Percentiles rank a stretch among this genome's conserved stretches.
Evolutionary conservation across 2,329 filamentous ascomycete species (phyloP).

Genomic region (Pseudocercospora pini-densiflorae): DNA sequence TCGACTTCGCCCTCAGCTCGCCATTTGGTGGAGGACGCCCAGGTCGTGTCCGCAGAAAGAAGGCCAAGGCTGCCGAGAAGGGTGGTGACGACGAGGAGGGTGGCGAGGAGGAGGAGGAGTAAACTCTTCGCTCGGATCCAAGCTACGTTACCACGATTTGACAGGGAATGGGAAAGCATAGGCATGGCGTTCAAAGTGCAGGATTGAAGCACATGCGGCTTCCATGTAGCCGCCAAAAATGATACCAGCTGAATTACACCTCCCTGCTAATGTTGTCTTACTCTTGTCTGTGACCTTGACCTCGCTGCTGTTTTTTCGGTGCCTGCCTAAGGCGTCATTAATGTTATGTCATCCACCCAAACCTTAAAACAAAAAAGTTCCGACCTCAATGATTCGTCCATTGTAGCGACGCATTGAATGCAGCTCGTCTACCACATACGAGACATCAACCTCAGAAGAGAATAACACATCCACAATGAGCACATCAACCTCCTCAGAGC

Average conservation of each 20-base stretch:
- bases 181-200: slow-evolving; percentile 26
- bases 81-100: slow-evolving; percentile 79
- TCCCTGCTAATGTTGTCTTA: slow-evolving; percentile 10
- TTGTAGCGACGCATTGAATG: not conserved
- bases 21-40: slow-evolving; percentile 97
- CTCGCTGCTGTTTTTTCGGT: not conserved
- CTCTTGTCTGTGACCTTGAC: not conserved
- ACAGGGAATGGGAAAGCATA: slow-evolving; percentile 27
- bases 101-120: slow-evolving; percentile 72
- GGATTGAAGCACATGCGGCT: slow-evolving; percentile 17
- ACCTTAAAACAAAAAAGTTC: slow-evolving; percentile 3
- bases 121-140: slow-evolving; percentile 30
- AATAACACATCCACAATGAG: not conserved
- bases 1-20: slow-evolving; percentile 97
- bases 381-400: slow-evolving; percentile 6
- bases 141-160: slow-evolving; percentile 27
- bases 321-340: not conserved
- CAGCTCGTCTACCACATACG: not conserved
- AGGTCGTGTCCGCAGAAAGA: slow-evolving; percentile 99
- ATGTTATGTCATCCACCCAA: not conserved
- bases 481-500: slow-evolving; percentile 8
- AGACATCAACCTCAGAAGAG: not conserved
- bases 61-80: slow-evolving; percentile 94
- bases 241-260: slow-evolving; percentile 18
- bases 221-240: slow-evolving; percentile 18